phyloP scores from a whole-genome alignment of 495 filamentous ascomycete genomes.

The Delitschia confertaspora region DNA sequence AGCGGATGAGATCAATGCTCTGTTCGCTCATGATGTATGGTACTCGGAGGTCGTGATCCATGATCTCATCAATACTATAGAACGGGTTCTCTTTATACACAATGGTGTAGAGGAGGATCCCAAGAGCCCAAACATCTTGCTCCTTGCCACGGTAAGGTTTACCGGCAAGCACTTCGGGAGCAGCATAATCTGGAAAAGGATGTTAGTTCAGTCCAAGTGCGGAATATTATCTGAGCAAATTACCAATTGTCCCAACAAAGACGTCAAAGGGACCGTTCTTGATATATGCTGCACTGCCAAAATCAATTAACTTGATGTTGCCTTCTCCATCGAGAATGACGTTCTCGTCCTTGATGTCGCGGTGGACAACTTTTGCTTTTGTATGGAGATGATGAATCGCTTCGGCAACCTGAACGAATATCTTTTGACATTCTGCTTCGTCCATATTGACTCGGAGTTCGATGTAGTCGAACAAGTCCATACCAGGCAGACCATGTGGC shows the following conservation, averaged over 20 bases:
- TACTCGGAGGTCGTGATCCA: slow-evolving; percentile 89
- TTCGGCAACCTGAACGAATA: slow-evolving; percentile 84
- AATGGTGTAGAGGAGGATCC: slow-evolving; percentile 94
- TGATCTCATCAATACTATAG: slow-evolving; percentile 98
- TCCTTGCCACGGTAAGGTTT: slow-evolving; percentile 90
- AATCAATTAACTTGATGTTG: slow-evolving; percentile 94
- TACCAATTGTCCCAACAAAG: slow-evolving; percentile 97
- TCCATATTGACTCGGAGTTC: slow-evolving; percentile 96
- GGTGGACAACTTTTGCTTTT: slow-evolving; percentile 85
- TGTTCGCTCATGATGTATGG: slow-evolving; percentile 86
- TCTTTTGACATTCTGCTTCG: slow-evolving; percentile 83
- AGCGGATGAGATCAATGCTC: slow-evolving; percentile 78
- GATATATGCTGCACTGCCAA: slow-evolving; percentile 95
- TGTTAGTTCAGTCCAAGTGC: not conserved
- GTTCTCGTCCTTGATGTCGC: slow-evolving; percentile 99
- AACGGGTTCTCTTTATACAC: slow-evolving; percentile 99
- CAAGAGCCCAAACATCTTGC: slow-evolving; percentile 98
- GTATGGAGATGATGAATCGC: slow-evolving; percentile 88
- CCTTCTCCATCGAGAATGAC: slow-evolving; percentile 93
- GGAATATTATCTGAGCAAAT: slow-evolving; percentile 31
- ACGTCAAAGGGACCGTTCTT: slow-evolving; percentile 98
- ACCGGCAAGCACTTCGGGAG: slow-evolving; percentile 91
- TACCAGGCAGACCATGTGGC: slow-evolving; percentile 89
- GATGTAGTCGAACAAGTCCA: slow-evolving; percentile 99
- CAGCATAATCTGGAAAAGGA: slow-evolving; percentile 74